These are phyloP conservation scores for Globisporangium splendens DNA, from an alignment of 352 stramenopile species.

Conservation along the genomic window DNA sequence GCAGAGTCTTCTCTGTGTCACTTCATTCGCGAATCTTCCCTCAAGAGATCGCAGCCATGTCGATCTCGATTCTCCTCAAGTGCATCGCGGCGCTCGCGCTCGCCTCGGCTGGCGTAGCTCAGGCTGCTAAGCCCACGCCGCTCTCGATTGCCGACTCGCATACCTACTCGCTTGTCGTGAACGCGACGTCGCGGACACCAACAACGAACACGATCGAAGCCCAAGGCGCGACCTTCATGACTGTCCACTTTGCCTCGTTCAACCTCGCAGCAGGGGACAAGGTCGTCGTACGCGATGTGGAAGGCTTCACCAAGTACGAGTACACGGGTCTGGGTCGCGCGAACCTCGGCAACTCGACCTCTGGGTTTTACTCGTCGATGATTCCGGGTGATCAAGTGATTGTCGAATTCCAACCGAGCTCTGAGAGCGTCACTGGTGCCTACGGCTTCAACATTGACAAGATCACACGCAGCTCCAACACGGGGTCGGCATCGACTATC, in stretches of 20 bases:
- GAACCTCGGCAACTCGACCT: constrained; percentile 21
- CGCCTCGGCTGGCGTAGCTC: background rate
- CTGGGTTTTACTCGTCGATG: constrained; percentile 27
- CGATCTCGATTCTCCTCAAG: constrained; percentile 1
- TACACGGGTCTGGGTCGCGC: constrained; percentile 30
- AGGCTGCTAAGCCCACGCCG: constrained; percentile 4
- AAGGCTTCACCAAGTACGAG: constrained; percentile 16
- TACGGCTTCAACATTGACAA: constrained; percentile 33
- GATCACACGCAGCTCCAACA: constrained; percentile 21
- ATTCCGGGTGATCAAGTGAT: constrained; percentile 20
- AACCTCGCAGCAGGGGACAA: constrained; percentile 26
- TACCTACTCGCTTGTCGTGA: constrained; percentile 18
- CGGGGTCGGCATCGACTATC: constrained; percentile 15
- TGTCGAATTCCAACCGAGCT: constrained; percentile 22
- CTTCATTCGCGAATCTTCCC: background rate
- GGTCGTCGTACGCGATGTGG: constrained; percentile 18
- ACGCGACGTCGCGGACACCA: constrained; percentile 17
- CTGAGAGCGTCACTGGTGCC: background rate
- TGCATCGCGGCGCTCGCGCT: background rate
- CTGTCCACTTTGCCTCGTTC: constrained; percentile 39
- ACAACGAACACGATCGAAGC: constrained; percentile 16
- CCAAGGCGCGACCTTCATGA: constrained; percentile 30
- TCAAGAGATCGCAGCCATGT: background rate
- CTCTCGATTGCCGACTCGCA: constrained; percentile 20
- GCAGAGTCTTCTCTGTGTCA: no score